A percentile compares a stretch with the other conserved stretches of the same genome.
Conservation (phyloP, 352 stramenopile genomes). For the Globisporangium parvum region DNA sequence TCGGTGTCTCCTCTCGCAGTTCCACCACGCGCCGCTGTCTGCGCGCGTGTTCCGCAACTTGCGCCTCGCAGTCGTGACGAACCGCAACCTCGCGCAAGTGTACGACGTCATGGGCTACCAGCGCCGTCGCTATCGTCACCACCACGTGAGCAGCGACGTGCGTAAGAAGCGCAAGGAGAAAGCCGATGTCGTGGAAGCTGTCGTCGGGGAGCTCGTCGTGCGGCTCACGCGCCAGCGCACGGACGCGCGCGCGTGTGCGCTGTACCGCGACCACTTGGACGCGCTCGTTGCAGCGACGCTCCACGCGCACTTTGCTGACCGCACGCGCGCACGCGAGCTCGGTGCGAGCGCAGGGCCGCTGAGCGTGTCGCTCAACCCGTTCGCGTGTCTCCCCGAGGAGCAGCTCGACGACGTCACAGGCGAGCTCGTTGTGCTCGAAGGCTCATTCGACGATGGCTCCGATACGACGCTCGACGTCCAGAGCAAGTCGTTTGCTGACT, state of each 20-base stretch:
- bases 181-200: constrained; percentile 60
- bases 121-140: constrained; percentile 9
- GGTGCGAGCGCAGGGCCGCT: constrained; percentile 29
- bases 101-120: constrained; percentile 65
- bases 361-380: constrained; percentile 48
- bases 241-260: constrained; percentile 14
- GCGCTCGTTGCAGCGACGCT: constrained; percentile 46
- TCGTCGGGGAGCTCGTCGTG: constrained; percentile 60
- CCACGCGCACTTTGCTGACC: constrained; percentile 48
- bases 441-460: constrained; percentile 20
- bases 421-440: constrained; percentile 41
- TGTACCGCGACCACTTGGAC: constrained; percentile 45
- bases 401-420: constrained; percentile 49
- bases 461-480: constrained; percentile 13
- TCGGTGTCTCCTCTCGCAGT: constrained; percentile 58
- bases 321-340: constrained; percentile 19
- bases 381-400: constrained; percentile 53
- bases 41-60: constrained; percentile 65
- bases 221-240: constrained; percentile 31
- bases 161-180: constrained; percentile 47
- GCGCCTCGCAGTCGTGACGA: constrained; percentile 52
- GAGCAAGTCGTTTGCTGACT: constrained; percentile 25
- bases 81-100: constrained; percentile 62
- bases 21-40: constrained; percentile 44
- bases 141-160: not conserved